phyloP scores from a whole-genome alignment of 169 alveolate species.

The Eimeria falciformis region DNA sequence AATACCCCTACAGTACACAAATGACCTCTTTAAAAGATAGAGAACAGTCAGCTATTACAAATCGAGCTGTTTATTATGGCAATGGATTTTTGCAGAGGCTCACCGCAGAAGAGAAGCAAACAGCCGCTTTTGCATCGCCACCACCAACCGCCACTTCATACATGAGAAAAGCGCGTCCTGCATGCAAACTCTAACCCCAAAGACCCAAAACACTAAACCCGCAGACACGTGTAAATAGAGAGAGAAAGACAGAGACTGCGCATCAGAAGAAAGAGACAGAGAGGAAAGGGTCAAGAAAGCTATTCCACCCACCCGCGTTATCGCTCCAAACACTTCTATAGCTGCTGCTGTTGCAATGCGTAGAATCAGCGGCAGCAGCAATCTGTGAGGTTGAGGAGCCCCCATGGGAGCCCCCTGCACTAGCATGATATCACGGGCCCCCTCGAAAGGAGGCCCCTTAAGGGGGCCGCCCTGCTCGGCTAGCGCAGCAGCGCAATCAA shows the following conservation, averaged over 20 bases:
- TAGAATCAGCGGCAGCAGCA: conserved; percentile 53
- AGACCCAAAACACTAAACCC: conserved; percentile 24
- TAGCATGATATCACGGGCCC: background rate
- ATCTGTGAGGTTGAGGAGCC: background rate
- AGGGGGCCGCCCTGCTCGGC: background rate
- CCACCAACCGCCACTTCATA: conserved; percentile 41
- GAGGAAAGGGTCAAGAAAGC: background rate
- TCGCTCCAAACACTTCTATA: conserved; percentile 2
- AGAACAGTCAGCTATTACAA: too few relatives aligned
- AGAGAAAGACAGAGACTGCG: conserved; percentile 19
- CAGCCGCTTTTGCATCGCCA: conserved; percentile 58
- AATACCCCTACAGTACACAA: too few relatives aligned
- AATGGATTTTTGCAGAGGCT: too few relatives aligned
- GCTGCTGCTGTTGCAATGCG: conserved; percentile 44
- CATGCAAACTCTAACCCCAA: conserved; percentile 1
- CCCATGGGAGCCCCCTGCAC: conserved; percentile 4
- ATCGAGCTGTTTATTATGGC: too few relatives aligned
- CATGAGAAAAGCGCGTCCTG: conserved; percentile 48
- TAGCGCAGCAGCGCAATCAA: conserved; percentile 64
- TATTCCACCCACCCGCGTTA: conserved; percentile 4
- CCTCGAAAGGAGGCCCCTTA: conserved; percentile 11
- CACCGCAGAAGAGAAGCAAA: conserved; percentile 45
- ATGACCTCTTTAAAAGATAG: too few relatives aligned
- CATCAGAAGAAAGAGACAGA: background rate
- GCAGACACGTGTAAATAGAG: background rate